Conservation (phyloP, 768 basidiomycete species). For the Amanita rubescens region DNA sequence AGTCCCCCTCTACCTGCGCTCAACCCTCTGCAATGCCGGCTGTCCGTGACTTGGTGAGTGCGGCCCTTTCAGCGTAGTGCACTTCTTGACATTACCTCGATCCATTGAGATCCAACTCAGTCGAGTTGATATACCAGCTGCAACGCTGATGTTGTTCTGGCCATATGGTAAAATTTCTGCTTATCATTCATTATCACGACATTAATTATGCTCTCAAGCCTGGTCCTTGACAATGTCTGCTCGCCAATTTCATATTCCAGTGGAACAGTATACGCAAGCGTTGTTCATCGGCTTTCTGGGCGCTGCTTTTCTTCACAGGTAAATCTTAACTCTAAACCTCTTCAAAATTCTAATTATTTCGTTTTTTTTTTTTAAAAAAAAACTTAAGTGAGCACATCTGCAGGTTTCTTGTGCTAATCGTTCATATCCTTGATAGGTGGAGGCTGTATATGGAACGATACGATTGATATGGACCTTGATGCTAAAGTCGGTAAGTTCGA, state of each 20-base stretch:
- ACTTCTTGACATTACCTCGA: background rate
- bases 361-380: background rate
- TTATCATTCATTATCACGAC: background rate
- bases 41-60: background rate
- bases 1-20: too few species aligned
- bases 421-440: slow-evolving; percentile 14
- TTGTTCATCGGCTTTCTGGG: background rate
- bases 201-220: background rate
- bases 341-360: background rate
- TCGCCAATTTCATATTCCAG: background rate
- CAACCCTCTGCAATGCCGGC: background rate
- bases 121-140: slow-evolving; percentile 14
- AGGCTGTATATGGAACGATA: slow-evolving; percentile 22
- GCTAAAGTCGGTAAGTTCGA: slow-evolving; percentile 20
- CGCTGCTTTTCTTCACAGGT: background rate
- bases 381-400: background rate
- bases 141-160: slow-evolving; percentile 18
- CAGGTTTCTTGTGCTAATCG: background rate
- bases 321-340: background rate
- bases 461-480: slow-evolving; percentile 24
- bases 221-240: background rate
- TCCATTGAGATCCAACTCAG: slow-evolving; percentile 13
- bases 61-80: background rate
- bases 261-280: background rate
- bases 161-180: slow-evolving; percentile 13